phyloP scores from a whole-genome alignment of 2,329 filamentous ascomycete species.

The Aureobasidium sp. region DNA sequence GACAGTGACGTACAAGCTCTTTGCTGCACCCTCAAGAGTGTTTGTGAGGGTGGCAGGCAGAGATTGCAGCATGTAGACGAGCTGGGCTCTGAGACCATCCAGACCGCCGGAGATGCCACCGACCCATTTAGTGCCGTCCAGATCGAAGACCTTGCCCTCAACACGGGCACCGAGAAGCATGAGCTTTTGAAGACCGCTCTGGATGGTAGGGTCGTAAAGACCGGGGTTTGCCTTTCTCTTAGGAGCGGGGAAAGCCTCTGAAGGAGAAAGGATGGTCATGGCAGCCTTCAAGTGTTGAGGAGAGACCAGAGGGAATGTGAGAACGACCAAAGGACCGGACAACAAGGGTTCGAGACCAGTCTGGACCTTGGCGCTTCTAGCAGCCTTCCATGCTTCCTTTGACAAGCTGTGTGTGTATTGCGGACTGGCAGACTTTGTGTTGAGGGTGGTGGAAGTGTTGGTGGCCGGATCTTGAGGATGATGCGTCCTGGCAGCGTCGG shows the following conservation, averaged over 20 bases:
- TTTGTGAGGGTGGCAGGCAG: constrained; percentile 70
- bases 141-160: constrained; percentile 78
- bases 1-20: constrained; percentile 79
- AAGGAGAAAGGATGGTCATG: constrained; percentile 68
- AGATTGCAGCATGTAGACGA: constrained; percentile 73
- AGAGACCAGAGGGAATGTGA: constrained; percentile 76
- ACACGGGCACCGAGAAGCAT: constrained; percentile 79
- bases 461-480: constrained; percentile 28
- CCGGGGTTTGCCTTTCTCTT: constrained; percentile 67
- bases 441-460: constrained; percentile 29
- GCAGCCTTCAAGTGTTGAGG: constrained; percentile 78
- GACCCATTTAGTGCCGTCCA: constrained; percentile 62
- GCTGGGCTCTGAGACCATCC: constrained; percentile 70
- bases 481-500: constrained; percentile 18
- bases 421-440: constrained; percentile 40
- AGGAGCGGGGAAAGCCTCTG: constrained; percentile 68
- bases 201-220: constrained; percentile 72
- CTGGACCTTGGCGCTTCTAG: constrained; percentile 42
- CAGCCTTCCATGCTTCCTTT: constrained; percentile 44
- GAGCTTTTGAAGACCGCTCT: constrained; percentile 78
- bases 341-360: constrained; percentile 68
- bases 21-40: constrained; percentile 71
- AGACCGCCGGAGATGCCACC: constrained; percentile 75
- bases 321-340: constrained; percentile 69
- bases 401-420: constrained; percentile 55